Evolutionary conservation across 129 eudicot genomes (phyloP).

Genomic region (Helianthus tuberosus): DNA sequence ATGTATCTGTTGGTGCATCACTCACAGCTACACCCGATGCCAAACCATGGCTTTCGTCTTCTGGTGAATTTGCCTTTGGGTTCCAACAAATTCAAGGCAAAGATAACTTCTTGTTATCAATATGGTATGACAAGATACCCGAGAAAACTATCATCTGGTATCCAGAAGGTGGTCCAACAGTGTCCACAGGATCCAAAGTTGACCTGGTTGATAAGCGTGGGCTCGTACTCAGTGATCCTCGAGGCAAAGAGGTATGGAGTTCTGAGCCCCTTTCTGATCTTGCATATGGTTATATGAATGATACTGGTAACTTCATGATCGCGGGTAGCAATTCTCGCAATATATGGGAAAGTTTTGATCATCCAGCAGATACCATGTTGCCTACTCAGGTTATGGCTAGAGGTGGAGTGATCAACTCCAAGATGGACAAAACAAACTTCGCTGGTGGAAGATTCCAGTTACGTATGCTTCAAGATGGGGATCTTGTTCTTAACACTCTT

Average conservation of each 20-base stretch:
- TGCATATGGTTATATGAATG: slow-evolving; percentile 25
- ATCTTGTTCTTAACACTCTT: slow-evolving; percentile 37
- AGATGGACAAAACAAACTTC: slow-evolving; percentile 22
- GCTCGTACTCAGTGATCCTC: slow-evolving; percentile 27
- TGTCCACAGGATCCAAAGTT: slow-evolving; percentile 26
- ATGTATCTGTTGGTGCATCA: slow-evolving; percentile 27
- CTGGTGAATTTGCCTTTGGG: slow-evolving; percentile 62
- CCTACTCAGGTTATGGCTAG: slow-evolving; percentile 34
- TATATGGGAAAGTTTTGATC: slow-evolving; percentile 38
- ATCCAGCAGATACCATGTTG: slow-evolving; percentile 41
- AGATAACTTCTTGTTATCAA: slow-evolving; percentile 32
- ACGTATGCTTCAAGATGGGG: slow-evolving; percentile 29
- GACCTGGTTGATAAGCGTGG: slow-evolving; percentile 18
- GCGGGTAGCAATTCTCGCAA: background rate
- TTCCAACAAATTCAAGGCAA: slow-evolving; percentile 31
- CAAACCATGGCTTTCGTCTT: slow-evolving; percentile 49
- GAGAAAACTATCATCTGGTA: slow-evolving; percentile 39
- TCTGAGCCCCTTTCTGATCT: background rate
- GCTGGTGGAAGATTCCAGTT: slow-evolving; percentile 39
- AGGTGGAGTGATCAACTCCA: slow-evolving; percentile 21
- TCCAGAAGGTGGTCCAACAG: slow-evolving; percentile 11
- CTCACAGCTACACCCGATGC: slow-evolving; percentile 29
- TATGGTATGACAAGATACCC: slow-evolving; percentile 41
- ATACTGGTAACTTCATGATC: slow-evolving; percentile 23
- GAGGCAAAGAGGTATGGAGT: slow-evolving; percentile 17